Evolutionary conservation across 2,329 filamentous ascomycete genomes (phyloP).

Genomic region (Eutypa lata): DNA sequence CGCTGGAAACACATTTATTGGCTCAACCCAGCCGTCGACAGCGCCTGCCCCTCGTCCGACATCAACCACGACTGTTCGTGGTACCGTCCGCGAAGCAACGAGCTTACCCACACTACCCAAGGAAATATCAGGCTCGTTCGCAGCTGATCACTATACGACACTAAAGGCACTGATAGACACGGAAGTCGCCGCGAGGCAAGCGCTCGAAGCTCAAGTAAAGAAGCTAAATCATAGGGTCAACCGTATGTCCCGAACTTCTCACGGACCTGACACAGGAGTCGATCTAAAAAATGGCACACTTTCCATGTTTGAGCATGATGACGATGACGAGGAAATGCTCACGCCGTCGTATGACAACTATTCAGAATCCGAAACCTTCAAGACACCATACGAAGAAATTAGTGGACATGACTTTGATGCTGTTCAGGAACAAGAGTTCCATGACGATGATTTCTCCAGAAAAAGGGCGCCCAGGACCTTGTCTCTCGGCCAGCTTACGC

Average conservation of each 20-base stretch:
- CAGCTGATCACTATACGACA: slow-evolving; percentile 46
- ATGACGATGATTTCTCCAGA: slow-evolving; percentile 32
- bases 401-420: slow-evolving; percentile 34
- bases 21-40: slow-evolving; percentile 32
- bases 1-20: slow-evolving; percentile 43
- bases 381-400: slow-evolving; percentile 49
- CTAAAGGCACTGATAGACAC: slow-evolving; percentile 52
- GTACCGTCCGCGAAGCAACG: slow-evolving; percentile 45
- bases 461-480: slow-evolving; percentile 61
- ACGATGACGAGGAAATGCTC: slow-evolving; percentile 33
- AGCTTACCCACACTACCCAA: slow-evolving; percentile 41
- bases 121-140: slow-evolving; percentile 30
- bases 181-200: slow-evolving; percentile 53
- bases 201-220: slow-evolving; percentile 55
- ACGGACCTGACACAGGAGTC: slow-evolving; percentile 31
- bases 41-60: slow-evolving; percentile 32
- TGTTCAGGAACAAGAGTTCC: slow-evolving; percentile 39
- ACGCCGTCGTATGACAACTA: slow-evolving; percentile 21
- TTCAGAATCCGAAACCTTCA: slow-evolving; percentile 44
- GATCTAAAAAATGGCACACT: slow-evolving; percentile 32
- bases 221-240: slow-evolving; percentile 50
- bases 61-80: slow-evolving; percentile 46
- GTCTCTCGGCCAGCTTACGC: slow-evolving; percentile 59
- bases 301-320: slow-evolving; percentile 42
- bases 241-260: slow-evolving; percentile 39